Base-by-base conservation (phyloP, 192 early-diverging fungal species). In the Backusella sp. region DNA sequence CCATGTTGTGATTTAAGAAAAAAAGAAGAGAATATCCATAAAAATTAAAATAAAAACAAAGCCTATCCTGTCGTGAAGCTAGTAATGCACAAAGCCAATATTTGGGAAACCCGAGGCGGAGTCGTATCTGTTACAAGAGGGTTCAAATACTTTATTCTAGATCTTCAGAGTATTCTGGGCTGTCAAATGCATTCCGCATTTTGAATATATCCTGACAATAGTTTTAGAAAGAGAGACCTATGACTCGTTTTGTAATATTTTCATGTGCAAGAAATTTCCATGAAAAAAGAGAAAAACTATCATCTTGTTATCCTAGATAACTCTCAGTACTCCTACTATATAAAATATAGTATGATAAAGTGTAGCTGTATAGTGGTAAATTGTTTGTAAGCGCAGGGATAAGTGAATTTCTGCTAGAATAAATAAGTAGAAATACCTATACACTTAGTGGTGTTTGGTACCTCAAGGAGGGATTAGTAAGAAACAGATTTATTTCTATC, bases 91-190 rank as follows among this genome's bases (percentile, higher is more conserved):
- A 23, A 62, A 62, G 56, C n/a, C 56, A 62, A 28, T 12, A 62
- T 62, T 62, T 62, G 56, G 56, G 26, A 28, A 62, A 62, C 23
- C 56, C 56, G 56, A 62, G 2, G 56, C 56, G 23, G 56, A 28
- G 26, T 28, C 56, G 26, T 28, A 12, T 28, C 9, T 62, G 56
- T 62, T 62, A 62, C 56, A 62, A 62, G 19, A 28, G 56, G 56
- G 26, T 26, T 62, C 26, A 62, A 62, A 28, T 26, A 59, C n/a
- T 26, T 59, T 59, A 59, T 26, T 62, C 56, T 62, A 62, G 56
- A 62, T 62, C 56, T 62, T 62, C 56, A 62, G 26, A 62, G 21
- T 62, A 62, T 62, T 62, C 56, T 62, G 56, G 56, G 56, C 56
- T 62, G 56, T 62, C 56, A 62, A 62, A 62, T 62, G n/a, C 53